Percentiles rank a stretch among this genome's conserved stretches.
Evolutionary conservation across 2,329 filamentous ascomycete genomes (phyloP).

Genomic region (Diaporthe citri): DNA sequence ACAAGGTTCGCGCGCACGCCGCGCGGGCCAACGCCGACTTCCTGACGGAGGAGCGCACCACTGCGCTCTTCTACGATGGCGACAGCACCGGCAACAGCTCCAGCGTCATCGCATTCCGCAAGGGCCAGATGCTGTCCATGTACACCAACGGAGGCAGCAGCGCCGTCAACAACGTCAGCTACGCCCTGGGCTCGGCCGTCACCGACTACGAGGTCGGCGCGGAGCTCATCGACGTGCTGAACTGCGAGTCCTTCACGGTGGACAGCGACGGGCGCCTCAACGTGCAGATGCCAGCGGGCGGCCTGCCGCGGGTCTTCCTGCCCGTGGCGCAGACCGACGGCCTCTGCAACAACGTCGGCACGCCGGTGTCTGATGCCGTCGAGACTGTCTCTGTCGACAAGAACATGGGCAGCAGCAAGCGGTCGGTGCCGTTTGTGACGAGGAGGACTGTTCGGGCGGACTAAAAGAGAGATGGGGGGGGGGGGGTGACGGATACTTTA

Average conservation of each 20-base stretch:
- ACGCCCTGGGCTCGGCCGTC: slow-evolving; percentile 49
- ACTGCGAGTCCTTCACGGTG: slow-evolving; percentile 57
- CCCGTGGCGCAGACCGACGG: slow-evolving; percentile 43
- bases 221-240: slow-evolving; percentile 56
- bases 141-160: slow-evolving; percentile 55
- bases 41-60: slow-evolving; percentile 52
- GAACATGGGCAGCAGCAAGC: slow-evolving; percentile 23
- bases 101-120: slow-evolving; percentile 58
- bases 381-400: slow-evolving; percentile 6
- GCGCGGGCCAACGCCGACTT: slow-evolving; percentile 54
- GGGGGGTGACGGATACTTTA: not conserved
- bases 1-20: slow-evolving; percentile 62
- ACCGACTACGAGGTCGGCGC: slow-evolving; percentile 53
- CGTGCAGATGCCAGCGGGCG: slow-evolving; percentile 54
- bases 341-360: slow-evolving; percentile 29
- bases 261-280: slow-evolving; percentile 57
- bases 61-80: slow-evolving; percentile 52
- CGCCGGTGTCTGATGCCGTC: slow-evolving; percentile 3
- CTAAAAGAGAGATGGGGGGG: not conserved
- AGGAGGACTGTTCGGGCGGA: slow-evolving; percentile 1
- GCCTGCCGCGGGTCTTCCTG: slow-evolving; percentile 58
- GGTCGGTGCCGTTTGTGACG: slow-evolving; percentile 20
- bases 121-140: slow-evolving; percentile 57
- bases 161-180: slow-evolving; percentile 44
- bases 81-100: slow-evolving; percentile 34